Percentiles rank a stretch among this genome's conserved stretches.
phyloP scores from a whole-genome alignment of 495 filamentous ascomycete species.

The Trichoderma parareesei region DNA sequence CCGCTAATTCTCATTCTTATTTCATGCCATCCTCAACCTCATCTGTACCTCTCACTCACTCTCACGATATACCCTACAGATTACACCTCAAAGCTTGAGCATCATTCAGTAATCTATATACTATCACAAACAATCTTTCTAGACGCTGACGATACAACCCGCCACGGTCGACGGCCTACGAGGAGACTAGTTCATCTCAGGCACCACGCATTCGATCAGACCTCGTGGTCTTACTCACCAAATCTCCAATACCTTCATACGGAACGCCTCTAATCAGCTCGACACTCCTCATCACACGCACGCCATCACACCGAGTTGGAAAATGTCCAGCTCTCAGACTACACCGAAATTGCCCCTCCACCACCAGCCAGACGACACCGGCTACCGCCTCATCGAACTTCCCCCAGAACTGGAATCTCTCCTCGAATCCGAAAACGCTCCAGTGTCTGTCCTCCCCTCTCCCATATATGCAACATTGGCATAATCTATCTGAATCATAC shows the following conservation, averaged over 20 bases:
- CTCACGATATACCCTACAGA: too few species aligned
- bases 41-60: neutral
- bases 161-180: neutral
- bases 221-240: neutral
- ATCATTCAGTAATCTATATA: too few species aligned
- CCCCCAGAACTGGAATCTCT: conserved; percentile 63
- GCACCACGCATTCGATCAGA: neutral
- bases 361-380: conserved; percentile 50
- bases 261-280: too few species aligned
- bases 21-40: neutral
- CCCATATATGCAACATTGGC: neutral
- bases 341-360: conserved; percentile 54
- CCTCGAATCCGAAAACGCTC: conserved; percentile 51
- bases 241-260: neutral
- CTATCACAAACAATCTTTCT: too few species aligned
- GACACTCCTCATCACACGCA: too few species aligned
- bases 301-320: too few species aligned
- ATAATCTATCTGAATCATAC: neutral
- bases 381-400: conserved; percentile 74
- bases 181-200: neutral
- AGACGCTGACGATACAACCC: too few species aligned
- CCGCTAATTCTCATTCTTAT: neutral
- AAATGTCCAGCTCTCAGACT: conserved; percentile 51
- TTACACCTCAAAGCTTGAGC: too few species aligned
- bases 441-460: conserved; percentile 40